Evolutionary conservation across 1,284 basidiomycete species (phyloP).

Genomic region (Papiliotrema fonsecae): DNA sequence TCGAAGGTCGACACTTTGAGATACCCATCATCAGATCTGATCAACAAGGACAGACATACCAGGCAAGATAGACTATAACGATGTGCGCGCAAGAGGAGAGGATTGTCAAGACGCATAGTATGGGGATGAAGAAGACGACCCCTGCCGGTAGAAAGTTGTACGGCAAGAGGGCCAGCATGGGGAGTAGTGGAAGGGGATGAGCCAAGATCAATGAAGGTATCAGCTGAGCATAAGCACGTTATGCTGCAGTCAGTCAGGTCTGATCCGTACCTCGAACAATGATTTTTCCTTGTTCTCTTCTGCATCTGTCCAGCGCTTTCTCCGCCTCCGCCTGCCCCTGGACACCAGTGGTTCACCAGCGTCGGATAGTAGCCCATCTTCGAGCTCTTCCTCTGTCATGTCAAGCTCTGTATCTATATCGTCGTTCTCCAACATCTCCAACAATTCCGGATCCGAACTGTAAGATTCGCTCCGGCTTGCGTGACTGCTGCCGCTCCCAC

Average conservation of each 20-base stretch:
- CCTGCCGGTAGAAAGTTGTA: conserved; percentile 47
- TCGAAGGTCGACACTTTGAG: conserved; percentile 46
- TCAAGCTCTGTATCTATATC: conserved; percentile 14
- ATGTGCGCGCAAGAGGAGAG: conserved; percentile 46
- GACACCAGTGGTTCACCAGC: conserved; percentile 21
- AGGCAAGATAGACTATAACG: conserved; percentile 47
- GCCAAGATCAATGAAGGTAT: conserved; percentile 43
- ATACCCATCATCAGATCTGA: conserved; percentile 27
- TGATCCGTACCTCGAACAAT: conserved; percentile 25
- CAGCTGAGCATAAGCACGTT: conserved; percentile 25
- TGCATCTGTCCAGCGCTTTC: conserved; percentile 15
- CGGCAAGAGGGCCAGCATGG: conserved; percentile 39
- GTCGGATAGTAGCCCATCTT: conserved; percentile 10
- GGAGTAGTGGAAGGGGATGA: conserved; percentile 44
- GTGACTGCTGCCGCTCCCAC: neutral
- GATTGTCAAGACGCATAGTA: conserved; percentile 35
- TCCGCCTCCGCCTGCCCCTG: conserved; percentile 11
- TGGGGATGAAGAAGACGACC: conserved; percentile 45
- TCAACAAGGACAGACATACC: conserved; percentile 19
- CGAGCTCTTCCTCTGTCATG: conserved; percentile 20
- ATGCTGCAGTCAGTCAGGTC: neutral
- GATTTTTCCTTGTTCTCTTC: conserved; percentile 22
- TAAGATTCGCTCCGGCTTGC: neutral
- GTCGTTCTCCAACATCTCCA: conserved; percentile 24
- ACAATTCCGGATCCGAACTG: conserved; percentile 10